Evolutionary conservation across 306 rosid species (phyloP).

Genomic region (Luffa acutangula): DNA sequence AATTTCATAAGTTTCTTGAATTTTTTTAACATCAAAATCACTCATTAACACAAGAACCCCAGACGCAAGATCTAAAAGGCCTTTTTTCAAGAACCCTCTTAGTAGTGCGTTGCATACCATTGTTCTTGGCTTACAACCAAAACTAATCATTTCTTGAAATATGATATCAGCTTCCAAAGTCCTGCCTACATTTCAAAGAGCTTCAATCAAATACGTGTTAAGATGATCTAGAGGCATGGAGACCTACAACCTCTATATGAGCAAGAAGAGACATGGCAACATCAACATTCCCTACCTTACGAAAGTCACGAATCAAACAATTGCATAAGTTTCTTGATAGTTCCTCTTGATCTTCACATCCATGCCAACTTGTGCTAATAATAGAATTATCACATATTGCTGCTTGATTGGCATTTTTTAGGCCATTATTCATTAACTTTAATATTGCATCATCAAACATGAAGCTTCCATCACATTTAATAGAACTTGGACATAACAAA

Average conservation of each 20-base stretch:
- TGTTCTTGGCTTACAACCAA: constrained; percentile 39
- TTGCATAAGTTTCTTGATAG: constrained; percentile 31
- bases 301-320: constrained; percentile 26
- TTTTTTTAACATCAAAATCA: constrained; percentile 22
- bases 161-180: constrained; percentile 61
- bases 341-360: constrained; percentile 25
- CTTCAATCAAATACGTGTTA: constrained; percentile 39
- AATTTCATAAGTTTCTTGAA: constrained; percentile 43
- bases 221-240: constrained; percentile 24
- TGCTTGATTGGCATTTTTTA: constrained; percentile 11
- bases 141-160: constrained; percentile 47
- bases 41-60: constrained; percentile 36
- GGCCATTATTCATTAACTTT: constrained; percentile 8
- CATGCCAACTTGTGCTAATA: background rate
- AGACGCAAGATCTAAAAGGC: constrained; percentile 43
- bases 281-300: constrained; percentile 44
- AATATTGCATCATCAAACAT: constrained; percentile 6
- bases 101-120: constrained; percentile 47
- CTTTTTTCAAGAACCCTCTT: constrained; percentile 61
- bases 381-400: constrained; percentile 2
- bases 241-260: constrained; percentile 46
- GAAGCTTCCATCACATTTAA: constrained; percentile 4
- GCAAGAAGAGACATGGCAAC: constrained; percentile 47
- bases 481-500: constrained; percentile 10
- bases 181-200: constrained; percentile 56